A percentile compares a stretch with the other conserved stretches of the same genome.
These are phyloP conservation scores for Inga laurina DNA, from an alignment of 306 rosid species.

Conservation along the genomic window DNA sequence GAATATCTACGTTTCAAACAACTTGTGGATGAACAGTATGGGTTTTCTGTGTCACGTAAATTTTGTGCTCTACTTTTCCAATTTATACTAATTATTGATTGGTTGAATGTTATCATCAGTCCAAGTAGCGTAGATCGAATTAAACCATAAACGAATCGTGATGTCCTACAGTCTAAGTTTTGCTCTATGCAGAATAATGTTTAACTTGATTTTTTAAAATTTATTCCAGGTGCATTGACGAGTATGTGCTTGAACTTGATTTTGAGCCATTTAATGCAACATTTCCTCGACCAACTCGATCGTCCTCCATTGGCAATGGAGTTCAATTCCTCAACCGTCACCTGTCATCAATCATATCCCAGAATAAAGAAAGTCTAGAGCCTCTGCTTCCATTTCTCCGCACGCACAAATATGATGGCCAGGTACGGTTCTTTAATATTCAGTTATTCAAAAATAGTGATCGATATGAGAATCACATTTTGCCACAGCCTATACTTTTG, in stretches of 20 bases:
- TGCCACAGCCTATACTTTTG: background rate
- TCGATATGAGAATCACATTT: background rate
- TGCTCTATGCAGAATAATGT: too few relatives aligned
- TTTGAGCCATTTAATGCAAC: background rate
- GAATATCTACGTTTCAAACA: background rate
- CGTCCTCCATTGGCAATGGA: background rate
- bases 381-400: background rate
- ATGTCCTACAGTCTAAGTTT: too few relatives aligned
- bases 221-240: background rate
- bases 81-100: background rate
- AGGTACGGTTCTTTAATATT: background rate
- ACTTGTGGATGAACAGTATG: background rate
- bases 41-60: background rate
- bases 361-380: background rate
- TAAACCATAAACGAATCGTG: background rate
- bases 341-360: background rate
- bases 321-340: background rate
- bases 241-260: background rate
- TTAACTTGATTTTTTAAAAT: background rate
- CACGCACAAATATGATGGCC: background rate
- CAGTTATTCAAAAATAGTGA: background rate
- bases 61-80: background rate
- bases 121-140: background rate
- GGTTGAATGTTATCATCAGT: background rate
- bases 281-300: background rate